Evolutionary conservation across 192 early-diverging fungal species (phyloP).

Genomic region (Linnemannia schmuckeri): DNA sequence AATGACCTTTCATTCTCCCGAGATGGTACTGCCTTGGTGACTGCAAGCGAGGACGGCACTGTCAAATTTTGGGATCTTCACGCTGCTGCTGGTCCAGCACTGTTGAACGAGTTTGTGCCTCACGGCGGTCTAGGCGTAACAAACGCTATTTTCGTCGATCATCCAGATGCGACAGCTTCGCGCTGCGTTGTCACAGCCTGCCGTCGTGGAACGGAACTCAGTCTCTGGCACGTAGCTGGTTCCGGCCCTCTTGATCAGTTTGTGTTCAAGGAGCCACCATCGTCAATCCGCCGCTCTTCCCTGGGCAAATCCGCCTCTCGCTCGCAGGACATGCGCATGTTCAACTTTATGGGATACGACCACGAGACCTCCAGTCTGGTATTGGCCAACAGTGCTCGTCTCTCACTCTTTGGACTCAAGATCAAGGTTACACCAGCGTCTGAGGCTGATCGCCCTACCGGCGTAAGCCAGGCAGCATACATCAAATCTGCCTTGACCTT

Average conservation of each 20-base stretch:
- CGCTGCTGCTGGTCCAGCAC: background rate
- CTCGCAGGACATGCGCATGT: conserved; percentile 57
- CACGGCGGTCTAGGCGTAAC: conserved; percentile 51
- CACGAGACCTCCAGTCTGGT: conserved; percentile 48
- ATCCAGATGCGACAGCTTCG: conserved; percentile 21
- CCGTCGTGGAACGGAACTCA: conserved; percentile 55
- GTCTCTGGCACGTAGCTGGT: conserved; percentile 51
- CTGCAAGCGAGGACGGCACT: conserved; percentile 57
- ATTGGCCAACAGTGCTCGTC: conserved; percentile 59
- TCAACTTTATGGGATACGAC: conserved; percentile 63
- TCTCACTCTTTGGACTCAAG: conserved; percentile 59
- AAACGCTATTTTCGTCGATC: conserved; percentile 40
- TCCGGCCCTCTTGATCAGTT: conserved; percentile 43
- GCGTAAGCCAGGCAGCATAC: conserved; percentile 24
- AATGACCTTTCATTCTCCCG: conserved; percentile 60
- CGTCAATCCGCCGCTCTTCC: conserved; percentile 46
- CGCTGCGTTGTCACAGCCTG: conserved; percentile 58
- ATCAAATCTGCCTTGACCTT: conserved; percentile 15
- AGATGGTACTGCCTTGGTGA: conserved; percentile 59
- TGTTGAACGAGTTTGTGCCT: conserved; percentile 48
- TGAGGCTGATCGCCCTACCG: background rate
- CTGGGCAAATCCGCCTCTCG: conserved; percentile 48
- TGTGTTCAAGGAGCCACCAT: conserved; percentile 58
- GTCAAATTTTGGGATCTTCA: conserved; percentile 55
- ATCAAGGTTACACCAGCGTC: conserved; percentile 27